These are phyloP conservation scores for Hypoxylon cercidicola DNA, from an alignment of 495 filamentous ascomycete species.

Conservation along the genomic window DNA sequence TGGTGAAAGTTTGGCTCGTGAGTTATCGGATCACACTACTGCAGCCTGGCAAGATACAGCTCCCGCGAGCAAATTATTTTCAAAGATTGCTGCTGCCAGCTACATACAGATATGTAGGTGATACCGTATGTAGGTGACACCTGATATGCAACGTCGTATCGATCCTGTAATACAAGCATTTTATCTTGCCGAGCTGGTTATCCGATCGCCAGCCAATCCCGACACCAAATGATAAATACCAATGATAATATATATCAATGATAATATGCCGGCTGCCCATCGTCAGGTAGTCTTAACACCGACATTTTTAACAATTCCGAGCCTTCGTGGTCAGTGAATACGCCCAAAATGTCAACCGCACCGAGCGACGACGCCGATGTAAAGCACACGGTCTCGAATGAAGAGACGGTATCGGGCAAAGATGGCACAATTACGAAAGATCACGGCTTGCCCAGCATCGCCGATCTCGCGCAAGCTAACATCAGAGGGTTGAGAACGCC, in stretches of 20 bases:
- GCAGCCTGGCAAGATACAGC: conserved; percentile 8
- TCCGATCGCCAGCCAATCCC: not conserved
- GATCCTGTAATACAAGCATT: conserved; percentile 20
- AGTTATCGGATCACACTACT: too few relatives aligned
- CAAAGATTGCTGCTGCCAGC: not conserved
- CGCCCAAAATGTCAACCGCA: conserved; percentile 24
- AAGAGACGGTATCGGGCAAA: conserved; percentile 24
- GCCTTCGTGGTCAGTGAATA: not conserved
- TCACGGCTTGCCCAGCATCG: conserved; percentile 30
- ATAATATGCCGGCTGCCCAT: conserved; percentile 9
- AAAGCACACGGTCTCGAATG: conserved; percentile 24
- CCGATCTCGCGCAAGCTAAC: conserved; percentile 38
- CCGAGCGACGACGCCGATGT: conserved; percentile 31
- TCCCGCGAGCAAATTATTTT: not conserved
- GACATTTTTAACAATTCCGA: conserved; percentile 1
- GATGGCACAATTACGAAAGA: conserved; percentile 8
- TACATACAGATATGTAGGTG: not conserved
- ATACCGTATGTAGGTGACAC: conserved; percentile 8
- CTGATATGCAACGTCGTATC: conserved; percentile 38
- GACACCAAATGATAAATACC: conserved; percentile 10
- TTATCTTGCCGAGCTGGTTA: conserved; percentile 17
- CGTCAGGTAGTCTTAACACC: not conserved
- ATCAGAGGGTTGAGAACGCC: conserved; percentile 54
- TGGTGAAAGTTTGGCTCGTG: not conserved
- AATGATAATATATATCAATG: conserved; percentile 13